Base-by-base conservation (phyloP, 2,329 filamentous ascomycete genomes). In the Lachnum nothofagi region DNA sequence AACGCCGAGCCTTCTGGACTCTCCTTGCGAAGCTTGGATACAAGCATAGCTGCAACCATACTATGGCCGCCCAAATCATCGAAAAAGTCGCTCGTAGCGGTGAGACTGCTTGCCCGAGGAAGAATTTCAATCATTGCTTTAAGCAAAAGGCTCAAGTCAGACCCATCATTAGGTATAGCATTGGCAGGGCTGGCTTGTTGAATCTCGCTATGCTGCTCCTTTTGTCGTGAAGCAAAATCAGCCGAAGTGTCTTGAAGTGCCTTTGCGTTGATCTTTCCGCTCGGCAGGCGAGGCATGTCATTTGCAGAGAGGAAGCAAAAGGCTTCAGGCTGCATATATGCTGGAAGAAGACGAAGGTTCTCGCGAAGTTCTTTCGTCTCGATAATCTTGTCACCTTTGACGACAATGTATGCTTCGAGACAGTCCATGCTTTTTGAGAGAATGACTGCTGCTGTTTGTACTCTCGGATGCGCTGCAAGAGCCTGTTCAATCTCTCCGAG, bases 401-500 rank as follows among this genome's bases (percentile, higher is more conserved):
- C 24, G 4, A 42, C 38, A 35, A 48, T 31, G 35, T 48, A 48
- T 9, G 45, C 37, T 48, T 48, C 37, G 3, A 48, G 38, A 19
- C 31, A 29, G 23, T 48, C 38, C 10, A 27, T 48, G 38, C 19
- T 39, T 3, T 29, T 24, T 4, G 44, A 46, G 5, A 46, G 23
- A 16, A 46, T 46, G 33, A 46, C 34, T 8, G 44, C 44, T 27
- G 44, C 33, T 6, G 44, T 46, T 24, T 46, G 44, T 8, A 46
- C 44, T 27, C 14, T 39, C 12, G 44, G 19, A 39, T 46, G 44
- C 10, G 33, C 23, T 46, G 44, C n/a, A 24, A 47, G 41, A 20
- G 49, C 49, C 22, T 48, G 23, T 62, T 95, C 89, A 57, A 95
- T 95, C 56, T 95, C 91, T 54, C 85, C 85, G 31, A 96, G 80